Conservation (phyloP, 305 asterid genomes). For the Fraxinus xanthoxyloides region DNA sequence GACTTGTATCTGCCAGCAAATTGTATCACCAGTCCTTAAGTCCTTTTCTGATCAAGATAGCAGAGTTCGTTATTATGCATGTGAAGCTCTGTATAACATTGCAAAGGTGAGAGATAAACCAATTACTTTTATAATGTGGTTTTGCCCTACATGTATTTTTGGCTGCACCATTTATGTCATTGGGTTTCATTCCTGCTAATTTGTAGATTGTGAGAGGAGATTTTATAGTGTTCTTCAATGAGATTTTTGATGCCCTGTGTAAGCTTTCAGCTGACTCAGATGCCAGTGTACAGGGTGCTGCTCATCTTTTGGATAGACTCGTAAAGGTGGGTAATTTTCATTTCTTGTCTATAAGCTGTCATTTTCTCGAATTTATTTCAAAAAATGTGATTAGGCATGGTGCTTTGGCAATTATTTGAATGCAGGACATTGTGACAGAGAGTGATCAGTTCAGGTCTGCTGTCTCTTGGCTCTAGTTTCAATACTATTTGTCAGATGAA, state of each 20-base stretch:
- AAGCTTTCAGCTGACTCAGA: slow-evolving; percentile 99
- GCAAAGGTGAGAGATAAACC: slow-evolving; percentile 68
- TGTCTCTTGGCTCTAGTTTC: slow-evolving; percentile 21
- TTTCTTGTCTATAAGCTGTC: background rate
- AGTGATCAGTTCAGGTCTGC: slow-evolving; percentile 98
- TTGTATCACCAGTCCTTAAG: slow-evolving; percentile 89
- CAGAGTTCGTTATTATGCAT: slow-evolving; percentile 97
- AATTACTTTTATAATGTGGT: slow-evolving; percentile 9
- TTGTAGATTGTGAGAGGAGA: slow-evolving; percentile 99
- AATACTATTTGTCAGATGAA: slow-evolving; percentile 1
- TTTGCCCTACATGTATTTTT: slow-evolving; percentile 1
- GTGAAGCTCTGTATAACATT: slow-evolving; percentile 97
- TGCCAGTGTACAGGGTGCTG: slow-evolving; percentile 99
- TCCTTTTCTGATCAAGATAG: slow-evolving; percentile 97
- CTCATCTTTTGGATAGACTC: slow-evolving; percentile 98
- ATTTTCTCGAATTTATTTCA: background rate
- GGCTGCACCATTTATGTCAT: background rate
- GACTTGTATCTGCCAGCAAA: slow-evolving; percentile 55
- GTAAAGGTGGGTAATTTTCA: slow-evolving; percentile 60
- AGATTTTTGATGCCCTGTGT: slow-evolving; percentile 91
- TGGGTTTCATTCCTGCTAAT: slow-evolving; percentile 25
- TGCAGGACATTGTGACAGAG: slow-evolving; percentile 98
- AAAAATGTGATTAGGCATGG: slow-evolving; percentile 8
- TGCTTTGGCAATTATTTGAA: slow-evolving; percentile 20
- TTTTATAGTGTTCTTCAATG: slow-evolving; percentile 93